Evolutionary conservation across 2,329 filamentous ascomycete species (phyloP), one percentile per base, ranked within the genome.

Genomic region (Calcarisporium arbuscula): DNA sequence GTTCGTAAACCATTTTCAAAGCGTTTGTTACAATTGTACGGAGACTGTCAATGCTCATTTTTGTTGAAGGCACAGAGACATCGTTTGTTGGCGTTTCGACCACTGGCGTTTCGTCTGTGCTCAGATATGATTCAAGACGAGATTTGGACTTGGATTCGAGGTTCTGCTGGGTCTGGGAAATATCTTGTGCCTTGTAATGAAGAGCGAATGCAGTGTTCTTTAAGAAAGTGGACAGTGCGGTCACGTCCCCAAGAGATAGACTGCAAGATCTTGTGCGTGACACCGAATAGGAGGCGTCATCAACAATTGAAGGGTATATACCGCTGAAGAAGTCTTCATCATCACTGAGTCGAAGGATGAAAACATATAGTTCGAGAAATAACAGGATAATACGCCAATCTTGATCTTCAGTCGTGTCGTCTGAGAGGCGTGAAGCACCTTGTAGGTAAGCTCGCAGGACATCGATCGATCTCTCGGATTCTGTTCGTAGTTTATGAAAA

Each of bases 361-460:
- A 96, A 3, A 84, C 87, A 54, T 95, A 98, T 1, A 98, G 72
- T 50, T 98, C 92, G 6, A 98, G 70, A 52, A 98, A 96, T 1
- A 98, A 72, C 0, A 96, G 67, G 27, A 95, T 77, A 2, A 92
- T 80, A 14, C 83, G 80, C 92, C 92, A 98, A 53, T 96, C 87
- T 46, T 59, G 53, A 23, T 60, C 56, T 30, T 61, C 59, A 2
- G 42, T 29, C 4, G 39, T 44, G 15, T 43, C 45, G 3, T 40
- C 42, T 5, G 41, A 34, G 12, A 42, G 40, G 39, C 28, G 47
- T 36, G 45, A 66, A 57, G 35, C 35, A 9, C 30, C 40, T 8
- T 41, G 35, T 7, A 61, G 38, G 33, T 61, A 62, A 28, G 52
- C 46, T 25, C 50, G 47, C 9, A 63, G 43, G 4, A 58, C 35